Percentiles rank a stretch among this genome's conserved stretches.
Evolutionary conservation across 1,284 basidiomycete species (phyloP).

Genomic region (Ustilago vetiveriae): DNA sequence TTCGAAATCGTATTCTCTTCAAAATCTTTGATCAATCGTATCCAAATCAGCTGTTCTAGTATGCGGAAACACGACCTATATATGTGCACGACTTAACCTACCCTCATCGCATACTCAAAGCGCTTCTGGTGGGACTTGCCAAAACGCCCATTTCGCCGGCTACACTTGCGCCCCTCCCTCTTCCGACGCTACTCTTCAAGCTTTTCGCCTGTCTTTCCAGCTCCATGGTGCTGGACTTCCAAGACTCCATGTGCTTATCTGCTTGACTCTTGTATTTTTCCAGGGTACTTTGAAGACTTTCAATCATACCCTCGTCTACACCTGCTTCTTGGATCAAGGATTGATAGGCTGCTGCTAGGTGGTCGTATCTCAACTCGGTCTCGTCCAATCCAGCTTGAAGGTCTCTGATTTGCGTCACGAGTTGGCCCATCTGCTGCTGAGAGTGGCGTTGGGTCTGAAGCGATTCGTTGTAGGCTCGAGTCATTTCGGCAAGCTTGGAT

Average conservation of each 20-base stretch:
- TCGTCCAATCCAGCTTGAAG: conserved; percentile 81
- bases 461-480: conserved; percentile 80
- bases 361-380: conserved; percentile 71
- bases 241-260: conserved; percentile 52
- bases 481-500: conserved; percentile 72
- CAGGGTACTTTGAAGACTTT: conserved; percentile 34
- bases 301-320: conserved; percentile 47
- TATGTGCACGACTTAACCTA: too few relatives aligned
- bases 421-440: conserved; percentile 80
- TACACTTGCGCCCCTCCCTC: conserved; percentile 26
- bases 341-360: conserved; percentile 45
- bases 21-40: too few relatives aligned
- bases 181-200: conserved; percentile 8
- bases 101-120: conserved; percentile 21
- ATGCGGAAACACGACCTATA: too few relatives aligned
- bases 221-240: conserved; percentile 43
- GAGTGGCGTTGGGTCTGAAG: conserved; percentile 78
- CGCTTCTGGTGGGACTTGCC: conserved; percentile 20
- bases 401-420: conserved; percentile 85
- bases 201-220: conserved; percentile 33
- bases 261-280: conserved; percentile 55
- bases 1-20: too few relatives aligned
- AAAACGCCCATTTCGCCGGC: conserved; percentile 7
- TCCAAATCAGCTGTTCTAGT: too few relatives aligned
- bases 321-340: conserved; percentile 45